Evolutionary conservation across 2,329 filamentous ascomycete species (phyloP), one percentile per base, ranked within the genome.

Genomic region (Penicillium sp.): DNA sequence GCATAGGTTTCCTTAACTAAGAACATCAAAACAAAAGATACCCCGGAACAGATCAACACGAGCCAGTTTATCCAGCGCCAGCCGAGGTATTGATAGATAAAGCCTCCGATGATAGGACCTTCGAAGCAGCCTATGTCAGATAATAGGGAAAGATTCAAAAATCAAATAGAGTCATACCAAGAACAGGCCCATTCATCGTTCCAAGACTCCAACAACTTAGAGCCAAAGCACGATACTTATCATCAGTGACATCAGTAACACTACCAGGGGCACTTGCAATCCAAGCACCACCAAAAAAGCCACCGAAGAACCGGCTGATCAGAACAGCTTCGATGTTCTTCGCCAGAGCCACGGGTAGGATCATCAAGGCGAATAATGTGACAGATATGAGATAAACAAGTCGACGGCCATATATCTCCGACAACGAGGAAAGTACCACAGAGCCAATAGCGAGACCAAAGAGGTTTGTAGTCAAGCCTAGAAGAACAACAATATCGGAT

Each of bases 1-100:
- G 84, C 82, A 63, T 93, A 93, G 0, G 90, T 91, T 74, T 93
- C 90, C 59, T 82, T 82, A 24, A 87, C 78, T 0, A 81, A 78
- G 3, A 78, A 68, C 63, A 90, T 82, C 59, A 85, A 73, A n/a
- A 82, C 55, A 53, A 85, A 82, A 0, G 83, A 84, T 0, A 80
- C 78, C 0, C 84, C 89, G 0, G 84, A 82, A 6, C 89, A 80
- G 53, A 93, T 91, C 63, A 91, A 73, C 11, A 88, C 82, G 8
- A 92, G 78, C 88, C 89, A 95, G 67, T 89, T 89, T 16, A 86
- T 86, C 89, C 90, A 95, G 29, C 90, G 77, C 91, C 91, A 96
- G 3, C 90, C 90, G 3, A 92, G 77, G 59, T 66, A 64, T 35
- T 67, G 57, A 27, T 57, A 66, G 1, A 68, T 55, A 48, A 67